Evolutionary conservation across 2,329 filamentous ascomycete species (phyloP), one percentile per base, ranked within the genome.

Genomic region (Aurifilum marmelostoma): DNA sequence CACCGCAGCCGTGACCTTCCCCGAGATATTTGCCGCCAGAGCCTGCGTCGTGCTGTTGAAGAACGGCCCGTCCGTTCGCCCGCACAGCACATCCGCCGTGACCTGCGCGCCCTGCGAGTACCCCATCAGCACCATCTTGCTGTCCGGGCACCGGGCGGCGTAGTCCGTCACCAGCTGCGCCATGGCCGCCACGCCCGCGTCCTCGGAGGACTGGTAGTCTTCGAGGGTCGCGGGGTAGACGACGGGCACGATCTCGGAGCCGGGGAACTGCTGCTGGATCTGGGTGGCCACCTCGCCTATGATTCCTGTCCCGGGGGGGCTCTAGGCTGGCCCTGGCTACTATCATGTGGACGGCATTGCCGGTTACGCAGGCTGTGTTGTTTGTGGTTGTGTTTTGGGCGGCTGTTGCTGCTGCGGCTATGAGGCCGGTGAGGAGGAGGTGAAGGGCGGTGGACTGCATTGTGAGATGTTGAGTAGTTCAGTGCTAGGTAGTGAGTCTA

Each of bases 101-200:
- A 73, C 74, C 37, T 76, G 74, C 1, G 68, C 75, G 47, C 75
- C 75, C 69, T 73, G 75, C 14, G 73, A 75, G 54, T 74, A 76
- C 1, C 75, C 75, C 59, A 76, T 65, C 66, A 76, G 69, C 12
- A 72, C 74, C n/a, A 75, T 71, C 69, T 72, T 75, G 67, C 69
- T 69, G 24, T 65, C 50, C 1, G 75, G 74, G 43, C 75, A 76
- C 43, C 34, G 68, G 16, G 34, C 52, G 9, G 69, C 66, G 67
- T 76, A 74, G 3, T 64, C 58, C 14, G 52, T 62, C 21, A 75
- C 56, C 60, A 73, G 27, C 29, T 67, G 62, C 34, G 47, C 67
- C 63, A 76, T 73, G n/a, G 67, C 72, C 4, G 60, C 24, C 11
- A 71, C 69, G 12, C 73, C 75, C 32, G 43, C 43, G 11, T 64